Evolutionary conservation across 345 rosid species (phyloP).

Genomic region (Stellera chamaejasme): DNA sequence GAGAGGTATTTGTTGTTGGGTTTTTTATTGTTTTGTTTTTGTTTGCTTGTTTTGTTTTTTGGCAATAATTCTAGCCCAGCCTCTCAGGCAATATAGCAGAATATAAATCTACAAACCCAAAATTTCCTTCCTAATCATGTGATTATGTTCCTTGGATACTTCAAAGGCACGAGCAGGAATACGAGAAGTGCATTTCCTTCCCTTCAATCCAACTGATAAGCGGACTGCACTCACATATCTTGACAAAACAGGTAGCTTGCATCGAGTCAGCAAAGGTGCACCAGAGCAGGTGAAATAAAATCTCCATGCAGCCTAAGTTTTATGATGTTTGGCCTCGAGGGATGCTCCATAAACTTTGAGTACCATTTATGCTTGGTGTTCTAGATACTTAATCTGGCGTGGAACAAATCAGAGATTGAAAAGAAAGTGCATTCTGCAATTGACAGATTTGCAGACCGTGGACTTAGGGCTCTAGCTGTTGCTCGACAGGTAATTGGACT

Average conservation of each 20-base stretch:
- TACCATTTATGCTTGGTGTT: not conserved
- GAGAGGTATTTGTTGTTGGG: slow-evolving; percentile 41
- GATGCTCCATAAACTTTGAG: too few relatives aligned
- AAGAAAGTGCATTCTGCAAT: slow-evolving; percentile 31
- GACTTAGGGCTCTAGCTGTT: slow-evolving; percentile 74
- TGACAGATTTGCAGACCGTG: slow-evolving; percentile 66
- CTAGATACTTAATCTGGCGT: slow-evolving; percentile 44
- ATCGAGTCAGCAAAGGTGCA: slow-evolving; percentile 95
- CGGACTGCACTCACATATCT: slow-evolving; percentile 81
- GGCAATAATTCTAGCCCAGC: not conserved
- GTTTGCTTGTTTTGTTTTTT: not conserved
- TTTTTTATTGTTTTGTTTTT: not conserved
- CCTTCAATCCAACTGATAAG: slow-evolving; percentile 90
- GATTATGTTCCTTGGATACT: not conserved
- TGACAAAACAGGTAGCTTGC: slow-evolving; percentile 63
- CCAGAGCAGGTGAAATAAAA: slow-evolving; percentile 62
- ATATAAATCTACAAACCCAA: not conserved
- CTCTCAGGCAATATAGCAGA: too few relatives aligned
- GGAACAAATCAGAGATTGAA: slow-evolving; percentile 33
- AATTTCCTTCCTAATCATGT: not conserved
- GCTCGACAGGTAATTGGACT: slow-evolving; percentile 50
- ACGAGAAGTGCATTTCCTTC: slow-evolving; percentile 89
- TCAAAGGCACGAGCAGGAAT: slow-evolving; percentile 82
- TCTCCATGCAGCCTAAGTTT: not conserved
- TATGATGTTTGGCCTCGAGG: not conserved